Conservation (phyloP, 352 stramenopile species). For the Phytopythium litorale region DNA sequence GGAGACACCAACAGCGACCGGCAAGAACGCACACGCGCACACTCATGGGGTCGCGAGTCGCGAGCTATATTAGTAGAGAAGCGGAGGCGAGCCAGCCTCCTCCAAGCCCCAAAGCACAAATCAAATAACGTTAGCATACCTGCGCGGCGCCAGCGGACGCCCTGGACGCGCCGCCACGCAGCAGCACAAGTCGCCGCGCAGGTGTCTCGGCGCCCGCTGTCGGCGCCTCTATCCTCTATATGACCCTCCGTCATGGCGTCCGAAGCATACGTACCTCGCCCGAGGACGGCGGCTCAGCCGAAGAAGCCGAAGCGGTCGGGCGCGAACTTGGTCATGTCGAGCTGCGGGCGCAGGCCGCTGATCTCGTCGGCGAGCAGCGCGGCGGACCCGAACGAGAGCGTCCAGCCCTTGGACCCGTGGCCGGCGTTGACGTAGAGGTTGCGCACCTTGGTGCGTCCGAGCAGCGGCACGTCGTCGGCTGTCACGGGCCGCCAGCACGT, state of each 20-base stretch:
- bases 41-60: neutral
- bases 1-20: neutral
- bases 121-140: constrained; percentile 1
- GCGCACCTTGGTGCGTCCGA: constrained; percentile 71
- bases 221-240: constrained; percentile 4
- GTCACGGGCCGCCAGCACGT: constrained; percentile 83
- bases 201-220: neutral
- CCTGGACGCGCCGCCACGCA: no score
- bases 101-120: neutral
- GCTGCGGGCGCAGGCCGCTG: constrained; percentile 64
- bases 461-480: constrained; percentile 78
- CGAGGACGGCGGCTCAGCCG: constrained; percentile 17
- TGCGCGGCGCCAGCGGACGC: neutral
- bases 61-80: neutral
- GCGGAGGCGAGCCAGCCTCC: neutral
- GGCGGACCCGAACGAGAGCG: constrained; percentile 73
- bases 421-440: constrained; percentile 86
- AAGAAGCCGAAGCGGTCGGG: constrained; percentile 78
- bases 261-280: constrained; percentile 2
- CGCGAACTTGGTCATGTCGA: constrained; percentile 82
- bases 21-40: neutral
- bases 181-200: no score
- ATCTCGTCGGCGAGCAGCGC: constrained; percentile 81
- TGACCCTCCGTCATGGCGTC: constrained; percentile 1
- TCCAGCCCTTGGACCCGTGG: constrained; percentile 85